Evolutionary conservation across 2,329 filamentous ascomycete genomes (phyloP).

Genomic region (Penicillium concentricum): DNA sequence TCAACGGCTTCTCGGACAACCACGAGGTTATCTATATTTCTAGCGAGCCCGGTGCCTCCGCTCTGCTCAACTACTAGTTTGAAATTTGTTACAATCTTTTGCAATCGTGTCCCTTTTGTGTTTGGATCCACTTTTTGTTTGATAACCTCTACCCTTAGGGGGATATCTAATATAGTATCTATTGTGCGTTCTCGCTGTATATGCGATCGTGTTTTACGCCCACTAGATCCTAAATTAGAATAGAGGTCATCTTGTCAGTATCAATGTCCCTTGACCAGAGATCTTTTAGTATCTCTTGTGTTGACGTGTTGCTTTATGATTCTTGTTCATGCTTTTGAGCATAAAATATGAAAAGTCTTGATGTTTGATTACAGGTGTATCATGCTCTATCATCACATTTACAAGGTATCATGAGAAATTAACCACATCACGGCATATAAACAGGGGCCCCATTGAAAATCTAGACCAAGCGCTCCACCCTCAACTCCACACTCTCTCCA

Average conservation of each 20-base stretch:
- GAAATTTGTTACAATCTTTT: slow-evolving; percentile 2
- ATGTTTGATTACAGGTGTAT: neutral
- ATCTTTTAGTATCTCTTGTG: neutral
- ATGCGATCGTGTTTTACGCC: neutral
- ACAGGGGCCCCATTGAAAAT: neutral
- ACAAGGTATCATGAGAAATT: slow-evolving; percentile 8
- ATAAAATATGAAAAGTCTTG: neutral
- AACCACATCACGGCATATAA: slow-evolving; percentile 2
- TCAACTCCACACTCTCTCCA: slow-evolving; percentile 24
- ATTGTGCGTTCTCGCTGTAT: slow-evolving; percentile 9
- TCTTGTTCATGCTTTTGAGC: neutral
- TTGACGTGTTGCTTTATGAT: neutral
- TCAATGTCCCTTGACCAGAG: neutral
- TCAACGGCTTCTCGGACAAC: slow-evolving; percentile 93
- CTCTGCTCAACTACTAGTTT: slow-evolving; percentile 58
- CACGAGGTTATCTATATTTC: slow-evolving; percentile 94
- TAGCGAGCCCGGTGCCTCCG: slow-evolving; percentile 83
- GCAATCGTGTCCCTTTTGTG: slow-evolving; percentile 4
- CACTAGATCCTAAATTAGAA: neutral
- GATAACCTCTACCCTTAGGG: neutral
- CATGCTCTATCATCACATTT: slow-evolving; percentile 6
- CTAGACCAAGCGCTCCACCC: slow-evolving; percentile 38
- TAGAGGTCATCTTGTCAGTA: slow-evolving; percentile 4
- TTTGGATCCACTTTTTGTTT: slow-evolving; percentile 3
- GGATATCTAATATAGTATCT: slow-evolving; percentile 8